phyloP scores from a whole-genome alignment of 1,139 yeast species.

The Suhomyces bokatorum region DNA sequence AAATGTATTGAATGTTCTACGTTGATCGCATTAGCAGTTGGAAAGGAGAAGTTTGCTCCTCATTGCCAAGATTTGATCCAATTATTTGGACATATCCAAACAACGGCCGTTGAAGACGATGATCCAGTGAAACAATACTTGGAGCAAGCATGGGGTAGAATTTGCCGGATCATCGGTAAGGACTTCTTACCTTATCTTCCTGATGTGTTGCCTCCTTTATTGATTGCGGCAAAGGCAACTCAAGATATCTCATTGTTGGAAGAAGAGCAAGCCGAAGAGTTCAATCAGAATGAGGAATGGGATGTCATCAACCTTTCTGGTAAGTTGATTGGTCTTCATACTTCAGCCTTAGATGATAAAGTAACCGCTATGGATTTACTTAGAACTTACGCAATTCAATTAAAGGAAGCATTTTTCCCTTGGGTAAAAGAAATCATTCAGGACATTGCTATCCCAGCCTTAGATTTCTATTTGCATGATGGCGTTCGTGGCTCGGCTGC shows the following conservation, averaged over 20 bases:
- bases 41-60: constrained; percentile 81
- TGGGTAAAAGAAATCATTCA: constrained; percentile 78
- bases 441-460: constrained; percentile 83
- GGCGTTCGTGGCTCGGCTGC: constrained; percentile 94
- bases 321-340: constrained; percentile 90
- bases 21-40: constrained; percentile 94
- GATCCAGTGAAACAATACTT: constrained; percentile 86
- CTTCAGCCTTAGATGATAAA: constrained; percentile 89
- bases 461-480: constrained; percentile 89
- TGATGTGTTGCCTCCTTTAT: constrained; percentile 84
- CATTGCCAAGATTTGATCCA: constrained; percentile 75
- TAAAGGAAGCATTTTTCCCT: constrained; percentile 79
- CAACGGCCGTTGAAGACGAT: constrained; percentile 55
- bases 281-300: constrained; percentile 88
- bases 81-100: constrained; percentile 73
- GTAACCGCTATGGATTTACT: constrained; percentile 88
- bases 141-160: constrained; percentile 96
- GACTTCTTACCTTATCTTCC: constrained; percentile 88
- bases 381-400: constrained; percentile 82
- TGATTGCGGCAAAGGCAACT: constrained; percentile 81
- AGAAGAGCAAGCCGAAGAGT: constrained; percentile 83
- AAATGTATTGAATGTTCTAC: constrained; percentile 96
- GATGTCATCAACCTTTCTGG: constrained; percentile 91
- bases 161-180: constrained; percentile 80
- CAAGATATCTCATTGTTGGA: constrained; percentile 88